These are phyloP conservation scores for Artemisia tridentata DNA, from an alignment of 129 eudicot genomes.

Conservation along the genomic window DNA sequence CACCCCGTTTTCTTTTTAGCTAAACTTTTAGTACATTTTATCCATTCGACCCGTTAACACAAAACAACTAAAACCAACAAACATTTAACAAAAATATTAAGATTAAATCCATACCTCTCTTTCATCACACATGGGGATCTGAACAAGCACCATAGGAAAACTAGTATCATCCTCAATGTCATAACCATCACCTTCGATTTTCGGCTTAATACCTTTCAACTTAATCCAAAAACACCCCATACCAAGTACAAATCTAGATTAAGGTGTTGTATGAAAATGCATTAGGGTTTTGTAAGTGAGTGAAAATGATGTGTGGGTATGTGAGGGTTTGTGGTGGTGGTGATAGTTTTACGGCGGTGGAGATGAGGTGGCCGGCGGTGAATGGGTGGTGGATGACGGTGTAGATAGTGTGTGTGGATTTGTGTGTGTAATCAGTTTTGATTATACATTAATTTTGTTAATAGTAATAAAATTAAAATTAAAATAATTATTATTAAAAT, in stretches of 20 bases:
- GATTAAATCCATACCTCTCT: constrained; percentile 54
- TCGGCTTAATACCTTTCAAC: constrained; percentile 64
- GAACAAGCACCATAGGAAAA: constrained; percentile 93
- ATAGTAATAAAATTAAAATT: too few relatives aligned
- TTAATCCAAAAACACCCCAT: constrained; percentile 87
- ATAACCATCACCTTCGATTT: constrained; percentile 37
- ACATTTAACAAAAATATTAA: background rate
- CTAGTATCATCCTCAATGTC: constrained; percentile 63
- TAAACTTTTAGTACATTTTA: background rate
- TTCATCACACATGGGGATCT: constrained; percentile 96
- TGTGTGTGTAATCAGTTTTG: too few relatives aligned
- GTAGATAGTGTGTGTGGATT: too few relatives aligned
- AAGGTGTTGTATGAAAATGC: too few relatives aligned
- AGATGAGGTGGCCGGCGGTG: too few relatives aligned
- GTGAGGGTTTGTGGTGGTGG: too few relatives aligned
- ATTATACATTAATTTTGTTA: too few relatives aligned
- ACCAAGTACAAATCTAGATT: constrained; percentile 59
- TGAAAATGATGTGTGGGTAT: too few relatives aligned
- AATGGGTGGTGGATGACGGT: too few relatives aligned
- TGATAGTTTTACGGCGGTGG: too few relatives aligned
- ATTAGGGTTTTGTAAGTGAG: too few relatives aligned
- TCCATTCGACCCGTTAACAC: background rate
- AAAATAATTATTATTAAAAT: too few relatives aligned
- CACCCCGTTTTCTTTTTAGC: background rate
- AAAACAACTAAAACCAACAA: background rate